Evolutionary conservation across 768 basidiomycete species (phyloP), one percentile per base, ranked within the genome.

Genomic region (Hysterangium stoloniferum): DNA sequence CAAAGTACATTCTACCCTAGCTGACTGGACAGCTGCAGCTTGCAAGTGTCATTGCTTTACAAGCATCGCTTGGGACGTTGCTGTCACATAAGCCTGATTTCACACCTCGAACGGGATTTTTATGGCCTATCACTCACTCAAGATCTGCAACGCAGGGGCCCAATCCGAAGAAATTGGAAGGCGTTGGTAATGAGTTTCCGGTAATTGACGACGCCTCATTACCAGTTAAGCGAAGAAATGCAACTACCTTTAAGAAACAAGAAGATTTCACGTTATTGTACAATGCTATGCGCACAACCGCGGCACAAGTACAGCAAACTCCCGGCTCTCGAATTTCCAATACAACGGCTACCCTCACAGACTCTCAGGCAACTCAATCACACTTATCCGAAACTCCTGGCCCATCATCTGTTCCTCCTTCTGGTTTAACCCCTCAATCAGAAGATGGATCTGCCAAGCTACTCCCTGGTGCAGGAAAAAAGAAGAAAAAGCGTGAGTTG

Each of bases 241-340:
- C 56, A 45, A 56, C 25, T n/a, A 33, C 19, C 37, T 2, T 41
- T 25, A 80, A 75, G 59, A 81, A 76, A 57, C 78, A 78, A 56
- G 78, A 84, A 61, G 87, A 89, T 61, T 79, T 72, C 51, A 68
- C 75, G 56, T 72, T 88, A 19, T 72, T 91, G 56, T 67, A 80
- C 59, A 82, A 84, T 54, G 89, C 89, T 6, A 86, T 92, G 86
- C 78, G 74, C 56, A 78, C 85, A 4, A 87, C 88, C 1, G 86
- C 85, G 5, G 68, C 74, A 41, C 86, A 89, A 22, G 24, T 17
- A 20, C 52, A 45, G 17, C 2, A 24, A 19, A 15, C 15, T 28
- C 15, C 9, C 24, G 12, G 7, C 19, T 52, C 22, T 67, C 67
- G 15, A 47, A 29, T 29, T 51, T 45, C 54, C n/a, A 15, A 36